Evolutionary conservation across 1,139 yeast species (phyloP).

Genomic region (Blastobotrys apis): DNA sequence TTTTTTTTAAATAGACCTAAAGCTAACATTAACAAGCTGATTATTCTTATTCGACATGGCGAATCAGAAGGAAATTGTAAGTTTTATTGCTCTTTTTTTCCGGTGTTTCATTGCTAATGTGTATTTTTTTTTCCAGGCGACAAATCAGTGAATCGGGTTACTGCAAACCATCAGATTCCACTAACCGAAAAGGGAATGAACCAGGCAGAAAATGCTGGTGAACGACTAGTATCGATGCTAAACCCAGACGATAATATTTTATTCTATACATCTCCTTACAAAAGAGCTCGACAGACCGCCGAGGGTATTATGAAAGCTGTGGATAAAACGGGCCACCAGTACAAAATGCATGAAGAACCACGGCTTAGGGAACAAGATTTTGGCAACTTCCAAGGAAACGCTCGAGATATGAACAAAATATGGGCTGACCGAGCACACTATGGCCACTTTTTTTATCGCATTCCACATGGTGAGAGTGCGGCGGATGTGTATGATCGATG

Average conservation of each 20-base stretch:
- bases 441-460: slow-evolving; percentile 87
- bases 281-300: slow-evolving; percentile 76
- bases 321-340: slow-evolving; percentile 41
- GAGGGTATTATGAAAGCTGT: slow-evolving; percentile 61
- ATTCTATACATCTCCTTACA: slow-evolving; percentile 80
- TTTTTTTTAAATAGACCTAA: background rate
- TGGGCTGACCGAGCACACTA: slow-evolving; percentile 82
- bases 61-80: slow-evolving; percentile 78
- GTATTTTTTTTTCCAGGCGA: slow-evolving; percentile 39
- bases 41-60: slow-evolving; percentile 80
- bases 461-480: slow-evolving; percentile 91
- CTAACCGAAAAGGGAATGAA: slow-evolving; percentile 63
- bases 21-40: slow-evolving; percentile 43
- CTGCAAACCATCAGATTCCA: slow-evolving; percentile 75
- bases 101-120: background rate
- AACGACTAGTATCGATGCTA: slow-evolving; percentile 49
- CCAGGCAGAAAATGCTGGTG: slow-evolving; percentile 63
- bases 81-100: slow-evolving; percentile 13
- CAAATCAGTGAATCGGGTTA: slow-evolving; percentile 66
- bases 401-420: slow-evolving; percentile 69
- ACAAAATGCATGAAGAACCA: slow-evolving; percentile 72
- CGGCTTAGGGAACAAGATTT: slow-evolving; percentile 91
- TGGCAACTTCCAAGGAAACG: slow-evolving; percentile 77
- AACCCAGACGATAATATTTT: slow-evolving; percentile 48
- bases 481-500: slow-evolving; percentile 92